A percentile compares a stretch with the other conserved stretches of the same genome.
Conservation (phyloP, 2,329 filamentous ascomycete species). For the Trichoderma citrinoviride region DNA sequence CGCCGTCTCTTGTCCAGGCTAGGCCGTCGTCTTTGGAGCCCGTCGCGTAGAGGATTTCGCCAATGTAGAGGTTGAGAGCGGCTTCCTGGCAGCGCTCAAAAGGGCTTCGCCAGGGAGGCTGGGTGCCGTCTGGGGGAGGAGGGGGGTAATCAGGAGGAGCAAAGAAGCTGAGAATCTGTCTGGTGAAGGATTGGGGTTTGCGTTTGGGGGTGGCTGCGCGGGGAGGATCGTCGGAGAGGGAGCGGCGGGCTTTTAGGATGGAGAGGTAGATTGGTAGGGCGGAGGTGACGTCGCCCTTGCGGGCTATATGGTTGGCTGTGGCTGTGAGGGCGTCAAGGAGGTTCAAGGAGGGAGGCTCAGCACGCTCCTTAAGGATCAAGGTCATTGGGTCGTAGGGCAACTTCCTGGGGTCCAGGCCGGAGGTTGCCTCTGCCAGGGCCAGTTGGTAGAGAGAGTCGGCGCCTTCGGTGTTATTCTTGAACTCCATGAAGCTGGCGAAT, state of each 20-base stretch:
- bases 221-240: constrained; percentile 43
- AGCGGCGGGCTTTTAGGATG: constrained; percentile 74
- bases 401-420: constrained; percentile 45
- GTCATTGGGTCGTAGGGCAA: constrained; percentile 58
- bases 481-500: constrained; percentile 83
- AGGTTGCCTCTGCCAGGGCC: constrained; percentile 71
- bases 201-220: constrained; percentile 20
- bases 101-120: constrained; percentile 61
- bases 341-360: constrained; percentile 64
- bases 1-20: constrained; percentile 85
- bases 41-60: constrained; percentile 82
- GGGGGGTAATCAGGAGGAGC: constrained; percentile 64
- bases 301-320: constrained; percentile 74
- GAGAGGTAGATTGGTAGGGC: constrained; percentile 86
- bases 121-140: constrained; percentile 66
- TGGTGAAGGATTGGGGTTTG: constrained; percentile 24
- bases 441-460: constrained; percentile 71
- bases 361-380: constrained; percentile 60
- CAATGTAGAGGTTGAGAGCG: constrained; percentile 82
- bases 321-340: constrained; percentile 72
- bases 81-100: constrained; percentile 79
- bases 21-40: constrained; percentile 65
- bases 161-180: constrained; percentile 29
- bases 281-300: constrained; percentile 59
- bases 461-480: constrained; percentile 63